A percentile compares a stretch with the other conserved stretches of the same genome.
Evolutionary conservation across 352 stramenopile species (phyloP).

Genomic region (Pythium plurisporium): DNA sequence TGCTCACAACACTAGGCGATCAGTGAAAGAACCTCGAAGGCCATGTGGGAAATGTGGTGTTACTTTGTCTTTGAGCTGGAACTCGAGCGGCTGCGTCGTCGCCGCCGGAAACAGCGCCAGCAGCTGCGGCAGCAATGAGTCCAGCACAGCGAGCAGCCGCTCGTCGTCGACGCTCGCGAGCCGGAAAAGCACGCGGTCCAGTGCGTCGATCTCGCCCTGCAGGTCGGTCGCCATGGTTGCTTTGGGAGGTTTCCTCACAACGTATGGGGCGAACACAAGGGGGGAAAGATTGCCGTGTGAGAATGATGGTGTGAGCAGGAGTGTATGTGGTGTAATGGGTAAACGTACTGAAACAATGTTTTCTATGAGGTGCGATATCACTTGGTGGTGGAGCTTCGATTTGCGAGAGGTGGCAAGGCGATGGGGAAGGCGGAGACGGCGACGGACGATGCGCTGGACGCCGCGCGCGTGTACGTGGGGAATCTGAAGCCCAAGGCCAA

Average conservation of each 20-base stretch:
- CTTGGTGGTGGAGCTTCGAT: background rate
- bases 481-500: slow-evolving; percentile 71
- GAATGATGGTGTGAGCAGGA: slow-evolving; percentile 1
- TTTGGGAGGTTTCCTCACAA: background rate
- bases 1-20: slow-evolving; percentile 12
- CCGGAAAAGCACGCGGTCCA: slow-evolving; percentile 76
- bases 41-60: background rate
- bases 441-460: background rate
- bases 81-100: slow-evolving; percentile 28
- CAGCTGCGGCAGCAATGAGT: slow-evolving; percentile 62
- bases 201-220: slow-evolving; percentile 53
- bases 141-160: slow-evolving; percentile 55
- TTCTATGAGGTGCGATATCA: background rate
- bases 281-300: background rate
- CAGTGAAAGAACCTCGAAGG: background rate
- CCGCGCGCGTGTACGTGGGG: slow-evolving; percentile 66
- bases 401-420: background rate
- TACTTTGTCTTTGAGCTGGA: slow-evolving; percentile 72
- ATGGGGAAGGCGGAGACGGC: background rate
- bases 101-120: slow-evolving; percentile 52
- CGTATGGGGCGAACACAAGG: background rate
- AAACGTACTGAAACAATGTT: background rate
- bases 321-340: background rate
- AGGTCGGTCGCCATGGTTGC: slow-evolving; percentile 20
- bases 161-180: slow-evolving; percentile 66